Percentiles rank a stretch among this genome's conserved stretches.
Conservation (phyloP, 495 filamentous ascomycete species). For the Friedmanniomyces simplex region DNA sequence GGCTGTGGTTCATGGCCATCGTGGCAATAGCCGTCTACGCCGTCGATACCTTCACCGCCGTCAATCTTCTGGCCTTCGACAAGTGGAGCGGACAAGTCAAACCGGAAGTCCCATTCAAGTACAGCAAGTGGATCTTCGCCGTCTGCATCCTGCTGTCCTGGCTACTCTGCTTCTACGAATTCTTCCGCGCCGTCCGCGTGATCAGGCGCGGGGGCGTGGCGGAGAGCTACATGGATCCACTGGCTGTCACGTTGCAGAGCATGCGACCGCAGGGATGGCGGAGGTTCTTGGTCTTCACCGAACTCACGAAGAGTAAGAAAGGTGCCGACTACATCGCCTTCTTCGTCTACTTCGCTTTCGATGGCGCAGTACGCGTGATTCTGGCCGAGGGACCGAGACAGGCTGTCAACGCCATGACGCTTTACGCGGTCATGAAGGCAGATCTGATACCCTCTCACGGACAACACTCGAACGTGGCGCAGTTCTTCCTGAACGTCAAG, state of each 20-base stretch:
- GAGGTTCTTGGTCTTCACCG: conserved; percentile 84
- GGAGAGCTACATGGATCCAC: conserved; percentile 76
- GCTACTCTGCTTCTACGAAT: conserved; percentile 63
- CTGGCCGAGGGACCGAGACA: conserved; percentile 87
- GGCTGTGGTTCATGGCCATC: conserved; percentile 67
- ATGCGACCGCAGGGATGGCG: conserved; percentile 66
- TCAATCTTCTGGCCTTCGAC: conserved; percentile 80
- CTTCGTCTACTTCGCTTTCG: conserved; percentile 89
- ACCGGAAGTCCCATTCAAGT: conserved; percentile 55
- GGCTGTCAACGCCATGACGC: conserved; percentile 74
- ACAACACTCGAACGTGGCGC: conserved; percentile 24
- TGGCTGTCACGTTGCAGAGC: conserved; percentile 74
- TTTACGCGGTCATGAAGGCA: conserved; percentile 66
- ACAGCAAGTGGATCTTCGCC: conserved; percentile 83
- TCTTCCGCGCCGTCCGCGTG: conserved; percentile 62
- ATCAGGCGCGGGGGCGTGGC: conserved; percentile 80
- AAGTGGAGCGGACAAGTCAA: conserved; percentile 49
- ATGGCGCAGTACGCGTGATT: conserved; percentile 80
- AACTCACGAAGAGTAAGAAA: conserved; percentile 83
- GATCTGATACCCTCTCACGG: conserved; percentile 53
- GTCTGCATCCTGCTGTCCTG: conserved; percentile 81
- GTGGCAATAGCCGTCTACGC: conserved; percentile 76
- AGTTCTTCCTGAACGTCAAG: conserved; percentile 51
- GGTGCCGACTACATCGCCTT: conserved; percentile 84
- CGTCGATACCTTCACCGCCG: conserved; percentile 83